Evolutionary conservation across 1,284 basidiomycete genomes (phyloP).

Genomic region (Marasmius oreades): DNA sequence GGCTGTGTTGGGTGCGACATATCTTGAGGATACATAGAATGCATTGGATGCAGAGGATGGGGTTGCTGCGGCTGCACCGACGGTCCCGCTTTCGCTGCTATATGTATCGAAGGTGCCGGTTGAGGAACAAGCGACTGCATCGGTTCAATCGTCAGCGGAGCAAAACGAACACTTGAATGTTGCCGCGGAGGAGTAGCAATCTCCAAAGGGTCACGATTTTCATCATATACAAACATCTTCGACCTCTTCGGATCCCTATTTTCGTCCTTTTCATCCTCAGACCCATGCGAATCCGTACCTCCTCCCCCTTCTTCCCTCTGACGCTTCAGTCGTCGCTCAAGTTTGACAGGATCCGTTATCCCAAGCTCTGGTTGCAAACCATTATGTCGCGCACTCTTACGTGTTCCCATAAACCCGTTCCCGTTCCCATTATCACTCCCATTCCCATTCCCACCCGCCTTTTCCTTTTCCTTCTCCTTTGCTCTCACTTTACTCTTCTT

Average conservation of each 20-base stretch:
- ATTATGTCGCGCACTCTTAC: conserved; percentile 69
- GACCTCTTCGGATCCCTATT: conserved; percentile 53
- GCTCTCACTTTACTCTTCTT: conserved; percentile 46
- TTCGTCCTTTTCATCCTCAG: conserved; percentile 48
- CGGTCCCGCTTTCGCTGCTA: neutral
- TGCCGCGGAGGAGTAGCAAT: conserved; percentile 31
- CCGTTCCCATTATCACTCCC: conserved; percentile 26
- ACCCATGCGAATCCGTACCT: conserved; percentile 47
- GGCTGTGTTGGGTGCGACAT: neutral
- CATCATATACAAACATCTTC: conserved; percentile 39
- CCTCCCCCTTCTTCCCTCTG: conserved; percentile 66
- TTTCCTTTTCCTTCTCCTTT: conserved; percentile 22
- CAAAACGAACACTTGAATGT: conserved; percentile 42
- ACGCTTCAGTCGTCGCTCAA: conserved; percentile 72
- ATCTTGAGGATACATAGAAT: neutral
- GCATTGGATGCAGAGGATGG: neutral
- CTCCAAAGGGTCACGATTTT: conserved; percentile 41
- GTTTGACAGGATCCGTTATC: conserved; percentile 67
- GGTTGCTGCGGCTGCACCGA: neutral
- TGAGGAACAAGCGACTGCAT: conserved; percentile 5
- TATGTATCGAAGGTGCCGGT: conserved; percentile 9
- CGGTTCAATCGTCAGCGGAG: conserved; percentile 11
- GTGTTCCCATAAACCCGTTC: conserved; percentile 32
- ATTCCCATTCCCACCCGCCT: conserved; percentile 28
- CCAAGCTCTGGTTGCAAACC: conserved; percentile 66